phyloP scores from a whole-genome alignment of 2,329 filamentous ascomycete species.

The Botryosphaeria dothidea region DNA sequence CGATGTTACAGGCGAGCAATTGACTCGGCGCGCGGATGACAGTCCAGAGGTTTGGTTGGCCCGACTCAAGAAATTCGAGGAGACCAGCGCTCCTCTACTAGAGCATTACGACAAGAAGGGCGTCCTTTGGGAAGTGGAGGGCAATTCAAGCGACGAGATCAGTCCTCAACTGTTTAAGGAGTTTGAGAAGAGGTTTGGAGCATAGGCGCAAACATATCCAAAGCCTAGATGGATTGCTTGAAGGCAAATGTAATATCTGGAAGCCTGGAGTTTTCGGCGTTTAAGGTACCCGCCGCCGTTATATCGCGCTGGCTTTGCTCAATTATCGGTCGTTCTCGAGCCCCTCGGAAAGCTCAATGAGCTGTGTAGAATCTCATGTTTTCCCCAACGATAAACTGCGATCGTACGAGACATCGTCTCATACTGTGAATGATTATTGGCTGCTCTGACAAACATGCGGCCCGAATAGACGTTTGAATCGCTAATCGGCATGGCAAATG shows the following conservation, averaged over 20 bases:
- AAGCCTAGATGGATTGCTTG: neutral
- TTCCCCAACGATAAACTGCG: neutral
- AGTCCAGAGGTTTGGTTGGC: constrained; percentile 81
- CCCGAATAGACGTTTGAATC: neutral
- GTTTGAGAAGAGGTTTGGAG: constrained; percentile 74
- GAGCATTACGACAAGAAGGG: constrained; percentile 86
- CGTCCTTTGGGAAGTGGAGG: constrained; percentile 82
- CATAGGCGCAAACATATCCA: constrained; percentile 11
- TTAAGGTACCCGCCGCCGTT: neutral
- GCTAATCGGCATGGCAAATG: neutral
- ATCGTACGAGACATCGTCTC: neutral
- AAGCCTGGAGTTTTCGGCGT: constrained; percentile 10
- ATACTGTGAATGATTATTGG: neutral
- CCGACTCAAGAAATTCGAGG: constrained; percentile 79
- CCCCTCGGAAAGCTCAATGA: neutral
- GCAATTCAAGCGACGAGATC: constrained; percentile 92
- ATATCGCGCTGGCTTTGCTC: constrained; percentile 7
- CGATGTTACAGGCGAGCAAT: constrained; percentile 84
- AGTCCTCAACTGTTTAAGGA: constrained; percentile 83
- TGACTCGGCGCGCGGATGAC: constrained; percentile 84
- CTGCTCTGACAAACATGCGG: neutral
- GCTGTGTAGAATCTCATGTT: neutral
- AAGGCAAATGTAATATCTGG: constrained; percentile 6
- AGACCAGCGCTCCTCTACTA: constrained; percentile 80
- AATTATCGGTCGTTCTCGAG: neutral